Evolutionary conservation across 148 eudicot species (phyloP).

Genomic region (Amaranthus hypochondriacus): DNA sequence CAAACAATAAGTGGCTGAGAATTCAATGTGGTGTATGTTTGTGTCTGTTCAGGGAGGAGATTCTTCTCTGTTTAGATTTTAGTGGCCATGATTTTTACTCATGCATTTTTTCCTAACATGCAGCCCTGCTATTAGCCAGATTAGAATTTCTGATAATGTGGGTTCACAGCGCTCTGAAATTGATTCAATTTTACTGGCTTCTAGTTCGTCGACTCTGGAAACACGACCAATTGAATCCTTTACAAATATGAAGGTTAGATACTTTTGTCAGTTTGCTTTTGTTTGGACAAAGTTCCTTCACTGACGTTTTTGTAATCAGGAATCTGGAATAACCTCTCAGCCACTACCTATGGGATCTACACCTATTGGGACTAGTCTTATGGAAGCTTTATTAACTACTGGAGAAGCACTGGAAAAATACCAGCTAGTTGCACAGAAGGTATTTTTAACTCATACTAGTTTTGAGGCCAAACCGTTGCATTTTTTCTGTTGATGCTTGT

Average conservation of each 20-base stretch:
- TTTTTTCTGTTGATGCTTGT: not conserved
- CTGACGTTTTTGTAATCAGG: conserved; percentile 44
- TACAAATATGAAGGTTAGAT: conserved; percentile 42
- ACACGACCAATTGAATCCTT: conserved; percentile 44
- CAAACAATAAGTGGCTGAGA: too few species aligned
- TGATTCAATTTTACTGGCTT: conserved; percentile 35
- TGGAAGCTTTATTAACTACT: conserved; percentile 71
- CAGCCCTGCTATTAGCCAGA: conserved; percentile 51
- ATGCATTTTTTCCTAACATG: conserved; percentile 3
- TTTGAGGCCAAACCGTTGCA: not conserved
- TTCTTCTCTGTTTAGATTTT: too few species aligned
- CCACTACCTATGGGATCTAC: conserved; percentile 38
- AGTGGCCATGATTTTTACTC: conserved; percentile 1
- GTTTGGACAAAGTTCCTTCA: not conserved
- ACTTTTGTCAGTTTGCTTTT: not conserved
- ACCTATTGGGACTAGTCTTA: conserved; percentile 34
- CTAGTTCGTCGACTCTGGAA: conserved; percentile 47
- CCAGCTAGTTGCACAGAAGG: conserved; percentile 78
- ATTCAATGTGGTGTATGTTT: too few species aligned
- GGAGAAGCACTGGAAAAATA: conserved; percentile 91
- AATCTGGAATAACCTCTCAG: conserved; percentile 47
- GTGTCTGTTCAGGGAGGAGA: too few species aligned
- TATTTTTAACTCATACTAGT: conserved; percentile 12
- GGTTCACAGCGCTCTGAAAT: conserved; percentile 46
- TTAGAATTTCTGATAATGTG: conserved; percentile 40